Percentiles rank a stretch among this genome's conserved stretches.
Evolutionary conservation across 192 early-diverging fungal species (phyloP).

Genomic region (Rhizophagus sp.): DNA sequence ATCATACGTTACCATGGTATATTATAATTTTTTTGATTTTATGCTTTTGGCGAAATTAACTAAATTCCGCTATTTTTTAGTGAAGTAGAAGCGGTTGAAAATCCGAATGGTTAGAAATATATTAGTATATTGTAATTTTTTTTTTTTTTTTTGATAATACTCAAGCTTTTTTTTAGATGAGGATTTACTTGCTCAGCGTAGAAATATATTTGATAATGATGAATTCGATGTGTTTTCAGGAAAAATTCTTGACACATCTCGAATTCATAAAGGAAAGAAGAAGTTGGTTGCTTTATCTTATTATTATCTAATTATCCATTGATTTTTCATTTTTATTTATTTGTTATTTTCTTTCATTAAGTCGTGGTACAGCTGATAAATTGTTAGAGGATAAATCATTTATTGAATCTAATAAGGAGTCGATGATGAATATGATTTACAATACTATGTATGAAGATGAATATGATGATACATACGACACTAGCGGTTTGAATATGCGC

Average conservation of each 20-base stretch:
- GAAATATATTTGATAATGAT: conserved; percentile 91
- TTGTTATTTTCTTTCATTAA: conserved; percentile 27
- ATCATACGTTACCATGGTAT: conserved; percentile 55
- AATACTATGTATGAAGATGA: conserved; percentile 77
- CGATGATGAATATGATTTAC: conserved; percentile 48
- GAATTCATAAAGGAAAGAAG: conserved; percentile 8
- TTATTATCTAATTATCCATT: background rate
- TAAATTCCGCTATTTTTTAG: background rate
- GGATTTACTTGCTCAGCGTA: conserved; percentile 56
- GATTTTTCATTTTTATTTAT: background rate
- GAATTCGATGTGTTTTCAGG: conserved; percentile 88
- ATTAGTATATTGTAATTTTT: background rate
- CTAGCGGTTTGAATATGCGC: conserved; percentile 59
- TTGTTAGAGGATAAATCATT: conserved; percentile 60
- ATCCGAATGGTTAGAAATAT: background rate
- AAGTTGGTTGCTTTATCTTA: background rate
- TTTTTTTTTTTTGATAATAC: background rate
- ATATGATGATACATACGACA: conserved; percentile 93
- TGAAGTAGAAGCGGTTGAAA: background rate
- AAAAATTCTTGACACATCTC: conserved; percentile 44
- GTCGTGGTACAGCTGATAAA: conserved; percentile 43
- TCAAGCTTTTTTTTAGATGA: conserved; percentile 26
- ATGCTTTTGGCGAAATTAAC: background rate
- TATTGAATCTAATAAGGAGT: conserved; percentile 49
- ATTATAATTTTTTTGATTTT: background rate